Conservation (phyloP, 306 rosid species). For the Cotoneaster glaucophyllus region DNA sequence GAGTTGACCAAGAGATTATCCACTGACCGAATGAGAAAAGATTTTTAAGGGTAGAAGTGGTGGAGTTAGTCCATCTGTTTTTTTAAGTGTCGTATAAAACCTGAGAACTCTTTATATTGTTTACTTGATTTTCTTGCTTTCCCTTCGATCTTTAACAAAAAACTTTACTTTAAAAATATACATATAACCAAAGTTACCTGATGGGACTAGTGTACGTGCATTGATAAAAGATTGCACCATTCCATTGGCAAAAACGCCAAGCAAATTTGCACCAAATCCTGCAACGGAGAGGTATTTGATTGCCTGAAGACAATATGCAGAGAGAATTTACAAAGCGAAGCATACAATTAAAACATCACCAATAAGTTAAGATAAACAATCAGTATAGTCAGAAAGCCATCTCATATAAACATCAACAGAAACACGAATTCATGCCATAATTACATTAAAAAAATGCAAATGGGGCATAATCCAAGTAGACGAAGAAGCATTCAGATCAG, state of each 20-base stretch:
- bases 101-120: background rate
- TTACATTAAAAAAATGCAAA: background rate
- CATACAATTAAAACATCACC: conserved; percentile 3
- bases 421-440: background rate
- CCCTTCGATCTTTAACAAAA: background rate
- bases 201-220: conserved; percentile 61
- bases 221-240: conserved; percentile 81
- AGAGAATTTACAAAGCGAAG: conserved; percentile 20
- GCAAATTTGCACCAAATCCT: conserved; percentile 93
- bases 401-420: background rate
- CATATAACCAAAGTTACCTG: conserved; percentile 34
- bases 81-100: background rate
- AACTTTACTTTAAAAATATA: background rate
- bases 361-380: conserved; percentile 13
- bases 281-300: conserved; percentile 85
- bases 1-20: background rate
- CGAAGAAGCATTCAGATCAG: background rate
- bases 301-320: conserved; percentile 52
- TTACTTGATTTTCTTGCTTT: background rate
- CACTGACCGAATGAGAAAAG: background rate
- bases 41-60: background rate
- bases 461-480: background rate
- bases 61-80: background rate
- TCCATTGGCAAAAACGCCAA: conserved; percentile 86
- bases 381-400: background rate